phyloP scores from a whole-genome alignment of 805 yeast species.

The Saccharomycopsis lassenensis region DNA sequence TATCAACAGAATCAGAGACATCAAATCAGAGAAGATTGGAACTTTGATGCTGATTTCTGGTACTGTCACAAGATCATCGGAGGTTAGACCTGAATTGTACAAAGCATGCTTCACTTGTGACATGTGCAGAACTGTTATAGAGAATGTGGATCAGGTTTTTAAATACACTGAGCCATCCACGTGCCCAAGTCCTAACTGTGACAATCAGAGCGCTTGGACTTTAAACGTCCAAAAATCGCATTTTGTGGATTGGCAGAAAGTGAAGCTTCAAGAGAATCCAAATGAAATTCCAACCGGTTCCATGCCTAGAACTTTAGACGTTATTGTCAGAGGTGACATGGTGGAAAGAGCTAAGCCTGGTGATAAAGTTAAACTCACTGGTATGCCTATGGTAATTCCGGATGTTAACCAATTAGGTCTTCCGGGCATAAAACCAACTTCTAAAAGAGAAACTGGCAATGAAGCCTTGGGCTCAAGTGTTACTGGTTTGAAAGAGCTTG shows the following conservation, averaged over 20 bases:
- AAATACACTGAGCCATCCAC: constrained; percentile 90
- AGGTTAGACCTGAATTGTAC: constrained; percentile 89
- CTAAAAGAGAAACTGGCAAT: constrained; percentile 51
- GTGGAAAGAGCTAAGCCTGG: constrained; percentile 98
- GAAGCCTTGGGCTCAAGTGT: constrained; percentile 79
- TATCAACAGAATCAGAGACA: constrained; percentile 75
- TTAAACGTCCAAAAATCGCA: constrained; percentile 73
- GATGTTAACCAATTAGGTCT: constrained; percentile 88
- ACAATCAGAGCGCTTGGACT: constrained; percentile 78
- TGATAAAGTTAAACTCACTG: constrained; percentile 87
- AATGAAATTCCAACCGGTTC: constrained; percentile 96
- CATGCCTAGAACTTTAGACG: constrained; percentile 95
- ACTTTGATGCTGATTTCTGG: constrained; percentile 77
- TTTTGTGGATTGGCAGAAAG: constrained; percentile 94
- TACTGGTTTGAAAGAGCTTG: constrained; percentile 79
- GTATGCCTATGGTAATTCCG: constrained; percentile 90
- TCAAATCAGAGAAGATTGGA: constrained; percentile 84
- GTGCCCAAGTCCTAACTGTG: constrained; percentile 82
- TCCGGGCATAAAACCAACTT: constrained; percentile 88
- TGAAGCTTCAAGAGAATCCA: constrained; percentile 92
- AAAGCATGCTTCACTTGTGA: constrained; percentile 85
- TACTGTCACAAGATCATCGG: constrained; percentile 92
- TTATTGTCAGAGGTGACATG: constrained; percentile 82
- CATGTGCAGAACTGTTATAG: constrained; percentile 71
- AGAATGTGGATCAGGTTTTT: constrained; percentile 86